Evolutionary conservation across 495 filamentous ascomycete species (phyloP).

Genomic region (Talaromyces adpressus): DNA sequence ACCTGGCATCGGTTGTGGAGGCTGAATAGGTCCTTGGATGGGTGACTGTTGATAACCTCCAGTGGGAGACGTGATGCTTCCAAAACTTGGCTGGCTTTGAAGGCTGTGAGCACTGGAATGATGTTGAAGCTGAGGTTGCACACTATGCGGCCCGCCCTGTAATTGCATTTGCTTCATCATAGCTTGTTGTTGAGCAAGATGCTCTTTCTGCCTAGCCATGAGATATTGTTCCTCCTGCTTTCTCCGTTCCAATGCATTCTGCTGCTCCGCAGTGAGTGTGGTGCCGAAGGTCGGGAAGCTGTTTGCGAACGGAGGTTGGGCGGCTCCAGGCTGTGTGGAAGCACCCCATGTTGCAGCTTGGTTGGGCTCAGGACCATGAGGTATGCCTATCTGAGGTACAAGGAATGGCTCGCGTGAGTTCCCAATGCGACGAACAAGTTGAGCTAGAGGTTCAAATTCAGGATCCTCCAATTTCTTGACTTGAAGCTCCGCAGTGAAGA

Average conservation of each 20-base stretch:
- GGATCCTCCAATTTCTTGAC: slow-evolving; percentile 89
- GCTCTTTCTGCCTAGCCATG: slow-evolving; percentile 90
- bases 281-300: slow-evolving; percentile 98
- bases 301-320: slow-evolving; percentile 89
- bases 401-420: slow-evolving; percentile 97
- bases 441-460: slow-evolving; percentile 94
- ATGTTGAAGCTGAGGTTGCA: slow-evolving; percentile 66
- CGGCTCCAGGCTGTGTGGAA: slow-evolving; percentile 45
- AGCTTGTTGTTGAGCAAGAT: slow-evolving; percentile 78
- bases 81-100: slow-evolving; percentile 91
- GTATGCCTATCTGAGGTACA: slow-evolving; percentile 90
- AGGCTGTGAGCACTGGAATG: slow-evolving; percentile 91
- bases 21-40: slow-evolving; percentile 60
- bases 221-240: slow-evolving; percentile 98
- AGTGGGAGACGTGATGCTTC: slow-evolving; percentile 82
- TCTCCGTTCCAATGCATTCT: slow-evolving; percentile 89
- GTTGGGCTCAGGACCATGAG: slow-evolving; percentile 64
- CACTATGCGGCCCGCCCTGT: slow-evolving; percentile 45
- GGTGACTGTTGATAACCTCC: slow-evolving; percentile 66
- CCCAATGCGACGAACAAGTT: slow-evolving; percentile 90
- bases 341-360: slow-evolving; percentile 30
- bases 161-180: slow-evolving; percentile 69
- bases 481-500: slow-evolving; percentile 88
- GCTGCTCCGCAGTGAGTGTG: slow-evolving; percentile 92
- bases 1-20: slow-evolving; percentile 47